Conservation (phyloP, 306 rosid genomes). For the Vachellia collinsii region DNA sequence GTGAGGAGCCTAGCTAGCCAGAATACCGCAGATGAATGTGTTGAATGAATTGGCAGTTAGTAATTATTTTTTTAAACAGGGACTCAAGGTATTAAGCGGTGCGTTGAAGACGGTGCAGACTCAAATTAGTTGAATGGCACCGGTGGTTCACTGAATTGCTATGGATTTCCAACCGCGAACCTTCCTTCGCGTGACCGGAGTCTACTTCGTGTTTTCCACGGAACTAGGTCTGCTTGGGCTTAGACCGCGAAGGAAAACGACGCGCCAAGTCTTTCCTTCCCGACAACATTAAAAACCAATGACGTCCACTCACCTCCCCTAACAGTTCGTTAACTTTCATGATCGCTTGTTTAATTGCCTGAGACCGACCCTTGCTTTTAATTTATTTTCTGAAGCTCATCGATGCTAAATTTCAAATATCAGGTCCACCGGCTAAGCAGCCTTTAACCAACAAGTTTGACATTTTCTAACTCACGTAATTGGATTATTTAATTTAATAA, state of each 20-base stretch:
- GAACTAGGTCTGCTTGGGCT: background rate
- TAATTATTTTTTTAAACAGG: too few species aligned
- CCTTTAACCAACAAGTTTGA: background rate
- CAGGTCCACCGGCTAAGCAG: background rate
- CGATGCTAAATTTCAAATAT: background rate
- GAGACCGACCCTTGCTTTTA: background rate
- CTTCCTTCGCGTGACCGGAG: background rate
- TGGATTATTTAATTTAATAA: background rate
- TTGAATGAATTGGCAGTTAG: background rate
- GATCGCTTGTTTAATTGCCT: background rate
- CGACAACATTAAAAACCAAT: background rate
- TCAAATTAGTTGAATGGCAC: background rate
- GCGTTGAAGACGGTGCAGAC: background rate
- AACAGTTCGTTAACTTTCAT: background rate
- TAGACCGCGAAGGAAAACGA: background rate
- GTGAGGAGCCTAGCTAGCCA: background rate
- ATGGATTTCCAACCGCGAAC: background rate
- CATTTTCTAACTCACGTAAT: background rate
- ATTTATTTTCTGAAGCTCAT: background rate
- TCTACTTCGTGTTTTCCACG: background rate
- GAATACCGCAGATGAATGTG: background rate
- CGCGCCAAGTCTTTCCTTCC: background rate
- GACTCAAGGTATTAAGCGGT: background rate
- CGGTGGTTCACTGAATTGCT: background rate
- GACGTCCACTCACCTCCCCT: background rate